Evolutionary conservation across 2,329 filamentous ascomycete species (phyloP), one percentile per base, ranked within the genome.

Genomic region (Triangularia verruculosa): DNA sequence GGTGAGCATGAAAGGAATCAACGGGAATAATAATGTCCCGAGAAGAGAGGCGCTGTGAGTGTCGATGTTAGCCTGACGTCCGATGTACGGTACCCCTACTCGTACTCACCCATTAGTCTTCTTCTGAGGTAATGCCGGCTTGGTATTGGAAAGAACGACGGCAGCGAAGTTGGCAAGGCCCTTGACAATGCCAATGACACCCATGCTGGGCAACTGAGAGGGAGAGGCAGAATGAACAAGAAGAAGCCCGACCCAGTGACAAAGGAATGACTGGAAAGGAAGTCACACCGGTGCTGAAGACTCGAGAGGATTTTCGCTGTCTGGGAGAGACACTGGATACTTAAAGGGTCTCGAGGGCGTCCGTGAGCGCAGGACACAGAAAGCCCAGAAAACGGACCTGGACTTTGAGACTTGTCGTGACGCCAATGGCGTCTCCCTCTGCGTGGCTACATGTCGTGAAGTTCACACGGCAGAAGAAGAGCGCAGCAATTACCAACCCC

Each of bases 1-100:
- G 4, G 71, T 76, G 15, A 85, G 73, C 65, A 82, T 85, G 0
- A 70, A 58, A 3, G 80, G 78, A 20, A 82, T 70, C 6, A 73
- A 34, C 1, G 76, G 75, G 1, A 77, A 76, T 20, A 73, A 39
- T 1, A 77, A 57, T 0, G 79, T 81, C 13, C 80, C 80, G 8
- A 78, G 69, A 1, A 76, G 34, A 4, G 80, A 82, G 27, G 75
- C 72, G 0, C 80, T 77, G 53, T 20, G 5, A 9, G 3, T 9
- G n/a, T 22, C 4, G 9, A 6, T 20, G 57, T 69, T 39, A 68
- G 64, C 9, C 52, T n/a, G 43, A 13, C 22, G 15, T 12, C 3
- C 15, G 3, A 27, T n/a, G 25, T 12, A 25, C 1, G 25, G 25
- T 25, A 7, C 6, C 13, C 8, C 27, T 9, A 0, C 15, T 24